Evolutionary conservation across 495 filamentous ascomycete genomes (phyloP).

Genomic region (Xylaria curta): DNA sequence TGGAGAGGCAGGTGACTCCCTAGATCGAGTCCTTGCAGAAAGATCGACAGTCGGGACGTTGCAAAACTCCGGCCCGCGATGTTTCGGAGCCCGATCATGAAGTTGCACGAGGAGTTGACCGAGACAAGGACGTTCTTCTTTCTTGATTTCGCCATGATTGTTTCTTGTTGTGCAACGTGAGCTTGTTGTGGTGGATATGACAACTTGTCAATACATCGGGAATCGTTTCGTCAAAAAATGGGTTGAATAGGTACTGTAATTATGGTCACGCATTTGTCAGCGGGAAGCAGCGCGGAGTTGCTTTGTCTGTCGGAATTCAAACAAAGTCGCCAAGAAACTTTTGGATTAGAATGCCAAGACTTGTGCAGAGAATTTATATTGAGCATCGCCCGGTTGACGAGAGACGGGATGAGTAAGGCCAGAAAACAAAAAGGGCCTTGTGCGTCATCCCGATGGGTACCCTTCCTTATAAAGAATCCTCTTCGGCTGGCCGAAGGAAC

Average conservation of each 20-base stretch:
- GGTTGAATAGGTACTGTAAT: background rate
- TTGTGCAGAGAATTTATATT: background rate
- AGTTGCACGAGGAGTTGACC: background rate
- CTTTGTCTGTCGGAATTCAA: background rate
- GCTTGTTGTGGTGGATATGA: background rate
- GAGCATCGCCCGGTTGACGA: background rate
- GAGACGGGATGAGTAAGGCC: background rate
- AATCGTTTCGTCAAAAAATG: background rate
- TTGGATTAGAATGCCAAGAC: background rate
- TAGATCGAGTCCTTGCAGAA: slow-evolving; percentile 9
- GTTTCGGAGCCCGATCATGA: background rate
- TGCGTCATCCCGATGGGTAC: slow-evolving; percentile 6
- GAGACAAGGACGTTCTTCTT: background rate
- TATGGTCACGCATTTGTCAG: background rate
- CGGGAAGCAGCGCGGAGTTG: background rate
- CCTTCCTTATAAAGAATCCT: slow-evolving; percentile 11
- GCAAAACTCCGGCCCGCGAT: slow-evolving; percentile 20
- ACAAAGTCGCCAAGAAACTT: background rate
- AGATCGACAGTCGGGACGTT: slow-evolving; percentile 11
- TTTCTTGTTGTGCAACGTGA: background rate
- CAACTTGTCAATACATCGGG: background rate
- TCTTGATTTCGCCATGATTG: background rate
- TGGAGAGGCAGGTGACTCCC: background rate
- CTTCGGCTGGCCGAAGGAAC: background rate
- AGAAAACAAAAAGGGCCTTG: background rate